Conservation (phyloP, 805 yeast genomes). For the Tetrapisispora namnaoensis region DNA sequence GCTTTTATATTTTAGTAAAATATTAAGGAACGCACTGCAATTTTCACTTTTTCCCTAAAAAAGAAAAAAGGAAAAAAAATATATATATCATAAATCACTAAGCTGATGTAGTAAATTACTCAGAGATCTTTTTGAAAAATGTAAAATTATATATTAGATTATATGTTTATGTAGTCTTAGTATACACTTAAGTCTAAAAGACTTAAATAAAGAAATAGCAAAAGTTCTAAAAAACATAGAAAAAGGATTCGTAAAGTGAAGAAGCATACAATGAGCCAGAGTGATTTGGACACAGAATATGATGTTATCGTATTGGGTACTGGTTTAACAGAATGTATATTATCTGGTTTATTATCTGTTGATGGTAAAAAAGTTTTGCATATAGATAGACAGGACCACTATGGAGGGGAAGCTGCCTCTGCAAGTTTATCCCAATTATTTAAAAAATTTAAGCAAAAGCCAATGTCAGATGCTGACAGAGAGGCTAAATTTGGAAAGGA, state of each 20-base stretch:
- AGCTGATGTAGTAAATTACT: background rate
- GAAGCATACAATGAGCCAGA: conserved; percentile 11
- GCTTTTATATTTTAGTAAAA: too few species aligned
- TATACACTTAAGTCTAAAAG: too few species aligned
- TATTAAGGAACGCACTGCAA: background rate
- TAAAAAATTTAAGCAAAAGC: conserved; percentile 78
- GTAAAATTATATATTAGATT: too few species aligned
- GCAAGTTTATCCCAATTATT: conserved; percentile 61
- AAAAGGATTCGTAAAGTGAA: background rate
- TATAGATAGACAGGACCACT: conserved; percentile 91
- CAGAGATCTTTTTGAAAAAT: background rate
- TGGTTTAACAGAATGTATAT: conserved; percentile 94
- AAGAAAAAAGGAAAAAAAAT: background rate
- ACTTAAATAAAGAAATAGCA: background rate
- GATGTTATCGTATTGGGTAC: conserved; percentile 92
- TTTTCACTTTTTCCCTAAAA: background rate
- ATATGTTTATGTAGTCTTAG: too few species aligned
- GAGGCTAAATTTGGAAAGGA: conserved; percentile 74
- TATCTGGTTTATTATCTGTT: conserved; percentile 86
- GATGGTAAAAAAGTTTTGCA: conserved; percentile 97
- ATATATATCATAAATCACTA: background rate
- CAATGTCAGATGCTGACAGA: conserved; percentile 52
- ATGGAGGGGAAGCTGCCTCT: conserved; percentile 92
- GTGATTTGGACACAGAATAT: conserved; percentile 82
- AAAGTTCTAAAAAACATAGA: background rate